Base-by-base conservation (phyloP, 176 grass and related monocot genomes). In the Lolium multiflorum region DNA sequence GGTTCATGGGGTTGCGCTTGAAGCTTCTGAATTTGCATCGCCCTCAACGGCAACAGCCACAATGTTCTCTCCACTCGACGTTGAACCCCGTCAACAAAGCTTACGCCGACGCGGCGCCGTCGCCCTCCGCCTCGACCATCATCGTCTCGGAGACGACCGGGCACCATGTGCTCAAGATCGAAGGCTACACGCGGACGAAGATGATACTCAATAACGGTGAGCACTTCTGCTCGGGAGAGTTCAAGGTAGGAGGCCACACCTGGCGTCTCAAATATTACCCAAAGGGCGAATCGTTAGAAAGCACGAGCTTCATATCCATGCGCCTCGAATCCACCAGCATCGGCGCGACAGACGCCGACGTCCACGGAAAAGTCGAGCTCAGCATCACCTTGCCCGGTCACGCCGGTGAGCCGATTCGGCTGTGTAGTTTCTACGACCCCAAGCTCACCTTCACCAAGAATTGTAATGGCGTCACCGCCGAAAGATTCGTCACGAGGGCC, bases 181-280 rank as follows among this genome's bases (percentile, higher is more conserved):
- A 82, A 9, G 86, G 86, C 1, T 88, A 82, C 79, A 77, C 35
- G 21, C 25, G 37, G 7, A 88, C 71, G 7, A 82, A 57, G 86
- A 54, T 16, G 12, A 59, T 70, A 24, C 31, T 82, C 11, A 16
- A 5, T 14, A 62, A 3, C 6, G 74, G 71, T 2, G 5, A 78
- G 0, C 41, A 5, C 8, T 20, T 88, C 60, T 1, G 3, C 14
- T 82, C 86, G 6, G 5, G 7, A 1, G 21, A 17, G 14, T 88
- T 83, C 81, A 5, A 1, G 18, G n/a, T 61, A 1, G 39, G 52
- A 0, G 63, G 81, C 21, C 61, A 77, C 20, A 22, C 39, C 26
- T 83, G 87, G 87, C 43, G 1, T 4, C 22, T 88, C 1, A 3
- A 1, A 1, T 83, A 78, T 73, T 83, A 39, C 41, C 87, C 87